Base-by-base conservation (phyloP, 352 stramenopile genomes). In the Pythium volutum region DNA sequence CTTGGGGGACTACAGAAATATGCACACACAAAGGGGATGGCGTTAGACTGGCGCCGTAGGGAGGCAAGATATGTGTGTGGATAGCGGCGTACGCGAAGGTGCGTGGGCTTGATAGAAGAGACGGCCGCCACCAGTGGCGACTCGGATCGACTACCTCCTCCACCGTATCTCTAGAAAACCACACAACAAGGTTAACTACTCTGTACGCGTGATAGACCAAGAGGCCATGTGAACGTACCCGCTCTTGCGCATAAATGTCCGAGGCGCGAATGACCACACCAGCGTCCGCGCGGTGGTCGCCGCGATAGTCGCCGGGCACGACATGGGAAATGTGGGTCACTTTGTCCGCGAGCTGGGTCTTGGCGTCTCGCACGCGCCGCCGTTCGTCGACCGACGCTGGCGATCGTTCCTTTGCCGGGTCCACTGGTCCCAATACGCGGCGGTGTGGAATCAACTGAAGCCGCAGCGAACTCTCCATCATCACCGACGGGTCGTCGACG, bases 361-460 rank as follows among this genome's bases (percentile, higher is more conserved):
- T 79, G 43, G 69, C 71, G 51, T 70, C 57, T 34, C 67, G 46
- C 3, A 76, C 49, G 23, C 50, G 29, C 1, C 54, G 62, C 5
- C 71, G 69, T 52, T 82, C 75, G 23, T 84, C 68, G 1, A 80
- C 67, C 9, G 79, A 81, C 2, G 55, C 52, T 16, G 66, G 54
- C 22, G 59, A 76, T 15, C 77, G 69, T 16, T 71, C 67, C 42
- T 87, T 87, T 4, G 63, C 72, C 7, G 77, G 79, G 25, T 88
- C 79, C 20, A 81, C 59, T 2, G 79, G 68, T 0, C 74, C 74
- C 12, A 84, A 39, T 14, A 69, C 54, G 7, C 54, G 55, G n/a
- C 68, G 49, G n/a, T 75, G 57, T 0, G 61, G 64, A 43, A 60
- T 64, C 18, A 80, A 56, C 42, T 86, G 61, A n/a, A 89, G 63